Conservation (phyloP, 345 rosid species). For the Psidium friedrichsthalianum region DNA sequence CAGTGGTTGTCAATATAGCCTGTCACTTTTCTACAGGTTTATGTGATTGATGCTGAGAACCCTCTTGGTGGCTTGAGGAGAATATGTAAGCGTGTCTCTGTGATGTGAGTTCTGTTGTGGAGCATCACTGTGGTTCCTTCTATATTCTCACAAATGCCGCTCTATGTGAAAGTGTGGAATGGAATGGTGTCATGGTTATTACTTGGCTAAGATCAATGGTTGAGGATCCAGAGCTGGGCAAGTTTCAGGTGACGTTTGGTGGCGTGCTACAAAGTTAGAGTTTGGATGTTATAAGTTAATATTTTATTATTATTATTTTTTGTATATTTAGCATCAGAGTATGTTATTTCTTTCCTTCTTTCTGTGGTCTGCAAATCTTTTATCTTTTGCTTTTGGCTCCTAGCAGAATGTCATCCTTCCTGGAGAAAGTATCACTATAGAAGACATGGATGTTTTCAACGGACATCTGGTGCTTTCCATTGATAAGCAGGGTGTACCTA, state of each 20-base stretch:
- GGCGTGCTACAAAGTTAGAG: not conserved
- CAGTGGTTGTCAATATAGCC: conserved; percentile 8
- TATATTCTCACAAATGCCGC: conserved; percentile 75
- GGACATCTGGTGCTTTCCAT: conserved; percentile 65
- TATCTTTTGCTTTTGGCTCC: not conserved
- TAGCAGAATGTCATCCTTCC: conserved; percentile 55
- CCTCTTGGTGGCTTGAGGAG: conserved; percentile 45
- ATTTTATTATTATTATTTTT: not conserved
- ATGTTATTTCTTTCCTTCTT: not conserved
- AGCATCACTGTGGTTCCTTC: conserved; percentile 64
- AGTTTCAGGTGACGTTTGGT: conserved; percentile 46
- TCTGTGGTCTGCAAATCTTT: not conserved
- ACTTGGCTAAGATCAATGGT: conserved; percentile 43
- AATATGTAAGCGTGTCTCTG: conserved; percentile 44
- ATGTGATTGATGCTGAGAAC: conserved; percentile 43
- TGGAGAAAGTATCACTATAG: conserved; percentile 42
- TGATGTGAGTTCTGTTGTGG: conserved; percentile 62
- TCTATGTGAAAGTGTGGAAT: conserved; percentile 18
- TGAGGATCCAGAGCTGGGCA: conserved; percentile 30
- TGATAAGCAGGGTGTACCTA: conserved; percentile 39
- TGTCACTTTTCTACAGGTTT: conserved; percentile 40
- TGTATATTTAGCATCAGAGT: not conserved
- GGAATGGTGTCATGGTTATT: conserved; percentile 37
- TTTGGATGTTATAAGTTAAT: not conserved
- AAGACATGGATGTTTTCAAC: conserved; percentile 78